A percentile compares a stretch with the other conserved stretches of the same genome.
phyloP scores from a whole-genome alignment of 208 protist genomes.

The Wallacemonas collosoma region DNA sequence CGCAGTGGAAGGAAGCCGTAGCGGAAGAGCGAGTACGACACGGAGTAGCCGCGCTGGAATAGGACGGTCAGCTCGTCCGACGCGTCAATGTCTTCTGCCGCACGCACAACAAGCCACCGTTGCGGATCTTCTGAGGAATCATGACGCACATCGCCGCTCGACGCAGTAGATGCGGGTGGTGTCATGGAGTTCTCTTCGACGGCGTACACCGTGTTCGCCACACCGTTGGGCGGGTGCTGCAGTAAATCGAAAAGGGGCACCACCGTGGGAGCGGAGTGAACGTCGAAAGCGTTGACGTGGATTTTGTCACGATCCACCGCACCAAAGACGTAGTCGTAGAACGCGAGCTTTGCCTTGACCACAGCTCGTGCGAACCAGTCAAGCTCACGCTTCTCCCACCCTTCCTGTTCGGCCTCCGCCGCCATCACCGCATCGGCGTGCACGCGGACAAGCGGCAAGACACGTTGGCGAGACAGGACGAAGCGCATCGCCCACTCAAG shows the following conservation, averaged over 20 bases:
- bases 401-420: slow-evolving; percentile 19
- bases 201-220: slow-evolving; percentile 34
- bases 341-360: slow-evolving; percentile 24
- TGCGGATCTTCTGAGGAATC: neutral
- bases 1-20: slow-evolving; percentile 61
- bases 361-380: slow-evolving; percentile 31
- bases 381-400: slow-evolving; percentile 30
- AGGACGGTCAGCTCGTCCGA: slow-evolving; percentile 53
- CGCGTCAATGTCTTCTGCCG: slow-evolving; percentile 35
- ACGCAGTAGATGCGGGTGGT: no score
- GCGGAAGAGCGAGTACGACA: slow-evolving; percentile 69
- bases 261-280: slow-evolving; percentile 37
- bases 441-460: slow-evolving; percentile 36
- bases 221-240: slow-evolving; percentile 41
- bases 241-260: slow-evolving; percentile 67
- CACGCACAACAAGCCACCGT: slow-evolving; percentile 43
- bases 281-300: slow-evolving; percentile 41
- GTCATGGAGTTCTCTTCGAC: slow-evolving; percentile 24
- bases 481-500: slow-evolving; percentile 62
- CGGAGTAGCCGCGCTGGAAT: slow-evolving; percentile 59
- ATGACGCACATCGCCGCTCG: no score
- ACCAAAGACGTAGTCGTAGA: slow-evolving; percentile 38
- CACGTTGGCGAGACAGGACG: slow-evolving; percentile 55
- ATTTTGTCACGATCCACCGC: slow-evolving; percentile 36
- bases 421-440: slow-evolving; percentile 3